A percentile compares a stretch with the other conserved stretches of the same genome.
Evolutionary conservation across 1,284 basidiomycete species (phyloP).

Genomic region (Moesziomyces aphidis): DNA sequence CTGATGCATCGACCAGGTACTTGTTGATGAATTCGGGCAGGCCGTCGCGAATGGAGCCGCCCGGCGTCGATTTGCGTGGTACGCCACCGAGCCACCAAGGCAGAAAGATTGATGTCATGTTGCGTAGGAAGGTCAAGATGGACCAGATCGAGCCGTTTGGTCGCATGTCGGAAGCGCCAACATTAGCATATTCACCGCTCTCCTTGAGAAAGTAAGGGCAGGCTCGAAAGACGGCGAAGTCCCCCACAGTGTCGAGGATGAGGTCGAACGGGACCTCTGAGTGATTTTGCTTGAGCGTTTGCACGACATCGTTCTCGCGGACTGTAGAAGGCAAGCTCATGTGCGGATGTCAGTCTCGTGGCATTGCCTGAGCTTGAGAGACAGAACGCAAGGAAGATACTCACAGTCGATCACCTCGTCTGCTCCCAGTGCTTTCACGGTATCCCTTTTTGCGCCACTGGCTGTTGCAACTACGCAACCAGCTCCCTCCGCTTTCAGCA

Average conservation of each 20-base stretch:
- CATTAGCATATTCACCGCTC: background rate
- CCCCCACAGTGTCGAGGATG: slow-evolving; percentile 2
- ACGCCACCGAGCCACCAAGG: slow-evolving; percentile 4
- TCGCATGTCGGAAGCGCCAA: slow-evolving; percentile 1
- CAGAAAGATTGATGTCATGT: background rate
- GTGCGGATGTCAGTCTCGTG: no score
- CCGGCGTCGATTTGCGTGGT: slow-evolving; percentile 1
- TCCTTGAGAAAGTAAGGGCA: background rate
- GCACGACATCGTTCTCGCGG: background rate
- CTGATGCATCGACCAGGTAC: background rate
- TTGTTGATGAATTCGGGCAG: slow-evolving; percentile 1
- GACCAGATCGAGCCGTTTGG: slow-evolving; percentile 1
- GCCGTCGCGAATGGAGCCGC: background rate
- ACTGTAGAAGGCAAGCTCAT: no score
- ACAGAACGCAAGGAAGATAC: no score
- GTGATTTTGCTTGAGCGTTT: background rate
- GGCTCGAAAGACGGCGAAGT: background rate
- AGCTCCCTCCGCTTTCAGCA: slow-evolving; percentile 2
- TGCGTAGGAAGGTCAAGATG: background rate
- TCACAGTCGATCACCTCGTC: slow-evolving; percentile 1
- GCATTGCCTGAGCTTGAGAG: no score
- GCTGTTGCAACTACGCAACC: background rate
- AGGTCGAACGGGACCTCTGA: slow-evolving; percentile 1
- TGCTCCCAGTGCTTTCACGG: background rate
- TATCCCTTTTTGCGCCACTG: background rate